Evolutionary conservation across 768 basidiomycete genomes (phyloP).

Genomic region (Suillus subalutaceus): DNA sequence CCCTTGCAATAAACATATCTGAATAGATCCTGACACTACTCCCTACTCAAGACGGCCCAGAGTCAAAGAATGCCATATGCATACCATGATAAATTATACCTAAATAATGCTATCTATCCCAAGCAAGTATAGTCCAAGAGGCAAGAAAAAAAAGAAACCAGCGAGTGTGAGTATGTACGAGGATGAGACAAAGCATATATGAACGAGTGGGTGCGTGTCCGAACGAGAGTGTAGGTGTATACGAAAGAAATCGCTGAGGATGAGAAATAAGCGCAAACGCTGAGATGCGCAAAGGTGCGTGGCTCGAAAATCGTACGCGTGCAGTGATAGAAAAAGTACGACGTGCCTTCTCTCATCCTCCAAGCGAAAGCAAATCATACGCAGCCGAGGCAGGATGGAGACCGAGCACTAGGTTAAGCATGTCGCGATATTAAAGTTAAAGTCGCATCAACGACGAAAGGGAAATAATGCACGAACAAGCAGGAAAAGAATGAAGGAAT

Average conservation of each 20-base stretch:
- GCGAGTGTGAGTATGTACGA: background rate
- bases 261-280: background rate
- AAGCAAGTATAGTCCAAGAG: background rate
- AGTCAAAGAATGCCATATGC: background rate
- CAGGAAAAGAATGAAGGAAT: background rate
- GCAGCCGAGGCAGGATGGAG: background rate
- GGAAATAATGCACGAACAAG: background rate
- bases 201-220: background rate
- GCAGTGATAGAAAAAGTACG: background rate
- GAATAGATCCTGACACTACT: background rate
- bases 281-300: background rate
- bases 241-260: background rate
- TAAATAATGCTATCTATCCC: constrained; percentile 1
- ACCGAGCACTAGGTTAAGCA: constrained; percentile 3
- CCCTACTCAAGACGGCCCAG: background rate
- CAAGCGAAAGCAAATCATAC: background rate
- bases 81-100: constrained; percentile 4
- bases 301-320: background rate
- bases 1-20: background rate
- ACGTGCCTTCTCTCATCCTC: constrained; percentile 2
- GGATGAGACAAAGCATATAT: background rate
- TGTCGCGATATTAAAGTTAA: background rate
- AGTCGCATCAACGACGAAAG: background rate
- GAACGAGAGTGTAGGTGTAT: background rate
- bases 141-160: background rate